A percentile compares a stretch with the other conserved stretches of the same genome.
phyloP scores from a whole-genome alignment of 257 asterid genomes.

The Mentha longifolia region DNA sequence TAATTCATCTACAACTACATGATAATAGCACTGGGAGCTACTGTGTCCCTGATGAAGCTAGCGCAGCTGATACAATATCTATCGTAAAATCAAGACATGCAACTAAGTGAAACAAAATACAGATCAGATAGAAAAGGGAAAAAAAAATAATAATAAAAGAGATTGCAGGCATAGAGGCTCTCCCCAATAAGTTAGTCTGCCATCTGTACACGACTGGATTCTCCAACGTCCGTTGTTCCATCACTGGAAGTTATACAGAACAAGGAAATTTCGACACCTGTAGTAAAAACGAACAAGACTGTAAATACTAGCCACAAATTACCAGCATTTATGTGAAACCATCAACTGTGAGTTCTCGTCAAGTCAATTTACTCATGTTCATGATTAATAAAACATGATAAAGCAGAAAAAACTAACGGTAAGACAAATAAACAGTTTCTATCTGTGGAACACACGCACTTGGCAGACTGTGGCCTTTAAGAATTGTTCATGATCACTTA shows the following conservation, averaged over 20 bases:
- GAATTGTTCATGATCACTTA: conserved; percentile 1
- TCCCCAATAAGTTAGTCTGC: conserved; percentile 27
- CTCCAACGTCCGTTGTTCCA: conserved; percentile 6
- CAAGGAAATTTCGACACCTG: conserved; percentile 17
- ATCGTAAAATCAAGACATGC: not conserved
- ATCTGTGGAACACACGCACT: not conserved
- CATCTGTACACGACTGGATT: conserved; percentile 32
- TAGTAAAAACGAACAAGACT: not conserved
- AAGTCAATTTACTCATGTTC: conserved; percentile 1
- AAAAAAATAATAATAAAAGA: not conserved
- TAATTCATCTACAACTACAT: conserved; percentile 9
- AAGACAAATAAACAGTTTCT: not conserved
- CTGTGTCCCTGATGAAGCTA: conserved; percentile 3
- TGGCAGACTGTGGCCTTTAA: not conserved
- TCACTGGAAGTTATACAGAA: conserved; percentile 7
- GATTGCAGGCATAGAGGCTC: conserved; percentile 15
- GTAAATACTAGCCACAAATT: not conserved
- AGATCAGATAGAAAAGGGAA: no score
- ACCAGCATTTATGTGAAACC: not conserved
- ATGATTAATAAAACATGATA: not conserved
- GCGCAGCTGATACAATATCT: not conserved
- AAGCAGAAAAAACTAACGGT: no score
- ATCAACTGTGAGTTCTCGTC: not conserved
- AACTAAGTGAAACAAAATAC: no score
- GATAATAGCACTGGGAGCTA: conserved; percentile 11